Evolutionary conservation across 148 eudicot genomes (phyloP), one percentile per base, ranked within the genome.

Genomic region (Simmondsia chinensis): DNA sequence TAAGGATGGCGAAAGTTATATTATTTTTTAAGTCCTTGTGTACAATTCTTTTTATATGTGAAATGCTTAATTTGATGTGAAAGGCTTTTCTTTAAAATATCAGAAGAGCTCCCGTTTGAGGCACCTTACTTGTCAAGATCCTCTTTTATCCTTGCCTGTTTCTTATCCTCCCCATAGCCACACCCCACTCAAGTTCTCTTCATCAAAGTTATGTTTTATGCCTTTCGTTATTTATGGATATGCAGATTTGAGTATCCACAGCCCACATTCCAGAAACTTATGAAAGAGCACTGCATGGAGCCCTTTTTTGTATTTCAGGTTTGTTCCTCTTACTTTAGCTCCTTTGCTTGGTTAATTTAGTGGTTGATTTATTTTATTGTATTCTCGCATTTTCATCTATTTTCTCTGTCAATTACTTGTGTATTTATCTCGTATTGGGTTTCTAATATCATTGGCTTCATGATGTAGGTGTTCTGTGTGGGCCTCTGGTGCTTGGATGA

Each of bases 281-380:
- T 91, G 99, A 91, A 91, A 64, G 99, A 91, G 75, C 83, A 91
- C 55, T 64, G 82, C 75, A 86, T 86, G 99, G 99, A 91, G 73
- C 99, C 99, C 33, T 91, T 91, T 57, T 91, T 91, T 43, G 99
- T 91, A 14, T 91, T 91, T 64, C 99, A 91, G 99, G 99, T 91
- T 58, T 50, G 64, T 43, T 55, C 11, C 40, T 58, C n/a, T 21
- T 49, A 23, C 13, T 28, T 19, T 13, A 19, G 29, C 17, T 26
- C 12, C 13, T 37, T 56, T 42, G 20, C 18, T 32, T 10, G 9
- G 12, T 28, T 15, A 40, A 22, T 10, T 28, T 9, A 28, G 5
- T 28, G 6, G 5, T 28, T 28, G 31, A 9, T 9, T 5, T 5
- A 28, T 28, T 28, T 5, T 28, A 28, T 28, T 9, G 31, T 28